These are phyloP conservation scores for Osmanthus fragrans DNA, from an alignment of 257 asterid species.

Conservation along the genomic window DNA sequence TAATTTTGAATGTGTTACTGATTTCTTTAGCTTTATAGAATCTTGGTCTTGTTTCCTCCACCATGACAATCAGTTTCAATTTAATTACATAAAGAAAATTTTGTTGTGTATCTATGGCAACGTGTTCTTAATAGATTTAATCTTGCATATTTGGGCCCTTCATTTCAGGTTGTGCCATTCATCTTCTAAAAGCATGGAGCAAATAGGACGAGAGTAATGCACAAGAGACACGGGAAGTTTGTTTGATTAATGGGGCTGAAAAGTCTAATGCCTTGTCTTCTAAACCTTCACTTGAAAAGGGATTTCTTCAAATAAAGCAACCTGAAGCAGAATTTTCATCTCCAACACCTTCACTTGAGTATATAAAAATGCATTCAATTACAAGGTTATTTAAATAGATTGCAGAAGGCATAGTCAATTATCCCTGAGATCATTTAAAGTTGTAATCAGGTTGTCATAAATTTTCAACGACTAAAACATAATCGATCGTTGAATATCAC, in stretches of 20 bases:
- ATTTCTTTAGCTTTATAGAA: too few relatives aligned
- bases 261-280: slow-evolving; percentile 25
- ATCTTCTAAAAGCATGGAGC: slow-evolving; percentile 33
- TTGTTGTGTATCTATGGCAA: not conserved
- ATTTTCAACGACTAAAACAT: too few relatives aligned
- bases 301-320: slow-evolving; percentile 21
- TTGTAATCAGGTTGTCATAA: too few relatives aligned
- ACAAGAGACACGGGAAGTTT: too few relatives aligned
- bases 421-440: too few relatives aligned
- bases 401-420: too few relatives aligned
- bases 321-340: slow-evolving; percentile 41
- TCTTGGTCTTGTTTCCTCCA: too few relatives aligned
- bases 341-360: too few relatives aligned
- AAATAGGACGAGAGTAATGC: slow-evolving; percentile 9
- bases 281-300: slow-evolving; percentile 23
- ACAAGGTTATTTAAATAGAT: too few relatives aligned
- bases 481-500: too few relatives aligned
- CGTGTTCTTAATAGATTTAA: not conserved
- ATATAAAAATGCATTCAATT: too few relatives aligned
- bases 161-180: not conserved
- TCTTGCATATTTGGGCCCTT: not conserved
- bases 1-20: too few relatives aligned
- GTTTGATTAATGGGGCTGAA: not conserved
- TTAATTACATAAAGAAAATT: not conserved
- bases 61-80: not conserved